phyloP scores from a whole-genome alignment of 2,329 filamentous ascomycete species.

The Monosporascus sp. region DNA sequence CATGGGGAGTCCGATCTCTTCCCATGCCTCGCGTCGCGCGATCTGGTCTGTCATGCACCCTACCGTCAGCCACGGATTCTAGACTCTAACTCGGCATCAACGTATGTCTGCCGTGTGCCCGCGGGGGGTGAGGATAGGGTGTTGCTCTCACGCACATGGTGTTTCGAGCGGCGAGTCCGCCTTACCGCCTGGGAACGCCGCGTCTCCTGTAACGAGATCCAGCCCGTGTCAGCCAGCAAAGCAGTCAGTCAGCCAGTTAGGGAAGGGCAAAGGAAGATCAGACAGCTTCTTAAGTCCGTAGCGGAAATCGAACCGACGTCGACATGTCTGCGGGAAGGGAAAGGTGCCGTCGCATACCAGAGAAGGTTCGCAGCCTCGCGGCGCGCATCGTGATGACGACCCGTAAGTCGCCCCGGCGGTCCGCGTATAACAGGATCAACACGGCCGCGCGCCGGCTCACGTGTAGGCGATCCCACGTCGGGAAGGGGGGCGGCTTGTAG shows the following conservation, averaged over 20 bases:
- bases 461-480: slow-evolving; percentile 57
- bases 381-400: slow-evolving; percentile 67
- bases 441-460: slow-evolving; percentile 74
- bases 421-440: slow-evolving; percentile 81
- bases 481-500: slow-evolving; percentile 56
- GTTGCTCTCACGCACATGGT: slow-evolving; percentile 44
- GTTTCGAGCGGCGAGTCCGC: slow-evolving; percentile 53
- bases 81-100: too few species aligned
- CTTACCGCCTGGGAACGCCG: slow-evolving; percentile 78
- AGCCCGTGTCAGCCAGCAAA: too few species aligned
- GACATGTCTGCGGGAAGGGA: not conserved
- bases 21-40: slow-evolving; percentile 81
- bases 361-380: slow-evolving; percentile 59
- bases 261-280: too few species aligned
- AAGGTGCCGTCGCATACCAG: slow-evolving; percentile 38
- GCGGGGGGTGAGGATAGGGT: not conserved
- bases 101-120: not conserved
- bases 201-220: slow-evolving; percentile 50
- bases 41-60: slow-evolving; percentile 57
- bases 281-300: too few species aligned
- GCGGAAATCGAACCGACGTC: too few species aligned
- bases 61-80: not conserved
- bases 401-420: slow-evolving; percentile 70
- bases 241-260: too few species aligned
- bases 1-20: slow-evolving; percentile 86